phyloP scores from a whole-genome alignment of 257 asterid species.

The Craterostigma plantagineum region DNA sequence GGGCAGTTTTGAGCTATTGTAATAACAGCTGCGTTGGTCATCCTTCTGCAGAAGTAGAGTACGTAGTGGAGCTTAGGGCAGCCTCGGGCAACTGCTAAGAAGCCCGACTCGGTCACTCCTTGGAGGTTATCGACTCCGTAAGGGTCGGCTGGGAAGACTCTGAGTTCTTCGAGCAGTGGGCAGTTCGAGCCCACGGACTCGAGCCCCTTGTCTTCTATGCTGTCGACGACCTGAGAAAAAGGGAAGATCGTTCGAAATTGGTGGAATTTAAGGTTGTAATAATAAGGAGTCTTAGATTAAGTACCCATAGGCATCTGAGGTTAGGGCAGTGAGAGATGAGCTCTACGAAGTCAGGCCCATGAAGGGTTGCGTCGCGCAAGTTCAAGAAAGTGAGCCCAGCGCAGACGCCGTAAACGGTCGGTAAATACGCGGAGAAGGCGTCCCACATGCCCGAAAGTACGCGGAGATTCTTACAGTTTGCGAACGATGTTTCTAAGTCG shows the following conservation, averaged over 20 bases:
- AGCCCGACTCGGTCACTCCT: conserved; percentile 67
- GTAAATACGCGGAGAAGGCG: conserved; percentile 26
- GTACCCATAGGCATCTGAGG: conserved; percentile 76
- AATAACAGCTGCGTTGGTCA: conserved; percentile 75
- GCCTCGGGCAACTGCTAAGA: conserved; percentile 62
- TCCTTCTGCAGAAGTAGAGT: conserved; percentile 86
- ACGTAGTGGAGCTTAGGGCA: conserved; percentile 66
- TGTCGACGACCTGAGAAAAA: conserved; percentile 46
- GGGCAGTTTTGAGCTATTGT: conserved; percentile 68
- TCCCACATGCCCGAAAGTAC: conserved; percentile 67
- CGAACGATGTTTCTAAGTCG: conserved; percentile 34
- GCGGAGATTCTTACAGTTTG: conserved; percentile 32
- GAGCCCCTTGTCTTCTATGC: conserved; percentile 68
- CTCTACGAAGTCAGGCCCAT: conserved; percentile 40
- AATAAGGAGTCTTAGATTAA: conserved; percentile 7
- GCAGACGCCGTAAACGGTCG: conserved; percentile 59
- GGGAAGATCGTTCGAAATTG: too few species aligned
- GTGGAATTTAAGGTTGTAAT: conserved; percentile 2
- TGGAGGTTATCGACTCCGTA: conserved; percentile 28
- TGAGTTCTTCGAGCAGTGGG: conserved; percentile 67
- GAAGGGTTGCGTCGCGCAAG: conserved; percentile 35
- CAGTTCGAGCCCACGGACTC: conserved; percentile 62
- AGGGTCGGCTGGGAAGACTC: conserved; percentile 70
- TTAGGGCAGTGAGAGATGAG: conserved; percentile 56
- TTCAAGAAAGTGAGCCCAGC: conserved; percentile 51